phyloP scores from a whole-genome alignment of 495 filamentous ascomycete species.

The Penicillium steckii region DNA sequence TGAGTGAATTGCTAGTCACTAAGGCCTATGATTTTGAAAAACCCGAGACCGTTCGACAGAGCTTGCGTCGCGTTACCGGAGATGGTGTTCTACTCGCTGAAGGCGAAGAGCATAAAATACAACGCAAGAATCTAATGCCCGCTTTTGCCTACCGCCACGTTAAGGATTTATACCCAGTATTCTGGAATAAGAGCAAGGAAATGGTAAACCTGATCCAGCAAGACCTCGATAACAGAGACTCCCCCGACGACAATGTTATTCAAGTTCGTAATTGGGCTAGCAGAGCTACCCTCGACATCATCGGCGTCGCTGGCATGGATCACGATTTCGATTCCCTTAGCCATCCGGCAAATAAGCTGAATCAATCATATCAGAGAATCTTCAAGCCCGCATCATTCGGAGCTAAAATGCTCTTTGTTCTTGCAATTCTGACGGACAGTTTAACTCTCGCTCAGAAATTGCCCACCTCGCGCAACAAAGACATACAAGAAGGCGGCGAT shows the following conservation, averaged over 20 bases:
- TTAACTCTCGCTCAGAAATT: constrained; percentile 39
- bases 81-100: constrained; percentile 79
- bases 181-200: constrained; percentile 69
- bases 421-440: constrained; percentile 41
- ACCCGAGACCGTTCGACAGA: constrained; percentile 53
- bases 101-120: constrained; percentile 78
- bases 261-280: constrained; percentile 65
- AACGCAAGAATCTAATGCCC: constrained; percentile 77
- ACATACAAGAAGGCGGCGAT: constrained; percentile 51
- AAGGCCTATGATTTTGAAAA: constrained; percentile 82
- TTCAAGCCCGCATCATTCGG: constrained; percentile 20
- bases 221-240: constrained; percentile 22
- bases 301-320: constrained; percentile 81
- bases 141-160: constrained; percentile 84
- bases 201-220: constrained; percentile 45
- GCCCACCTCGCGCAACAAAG: constrained; percentile 66
- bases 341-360: constrained; percentile 62
- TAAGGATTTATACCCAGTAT: constrained; percentile 80
- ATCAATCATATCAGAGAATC: constrained; percentile 58
- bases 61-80: constrained; percentile 66
- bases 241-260: constrained; percentile 37
- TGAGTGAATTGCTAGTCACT: constrained; percentile 62
- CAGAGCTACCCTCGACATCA: constrained; percentile 83
- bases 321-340: constrained; percentile 74
- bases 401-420: constrained; percentile 34